phyloP scores from a whole-genome alignment of 495 filamentous ascomycete genomes.

The Aspergillus hancockii region DNA sequence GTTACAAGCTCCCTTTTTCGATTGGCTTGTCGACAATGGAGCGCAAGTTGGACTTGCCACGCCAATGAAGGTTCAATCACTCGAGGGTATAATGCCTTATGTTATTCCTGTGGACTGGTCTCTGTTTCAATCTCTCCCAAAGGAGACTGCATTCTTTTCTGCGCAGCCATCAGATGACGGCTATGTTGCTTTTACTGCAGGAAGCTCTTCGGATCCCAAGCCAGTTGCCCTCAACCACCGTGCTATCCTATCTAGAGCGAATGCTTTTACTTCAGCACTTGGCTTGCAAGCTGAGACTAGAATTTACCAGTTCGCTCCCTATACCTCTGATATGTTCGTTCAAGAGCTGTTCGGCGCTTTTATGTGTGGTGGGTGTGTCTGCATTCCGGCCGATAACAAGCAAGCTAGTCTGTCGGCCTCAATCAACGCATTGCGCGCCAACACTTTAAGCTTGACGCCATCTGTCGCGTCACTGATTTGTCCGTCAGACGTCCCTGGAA shows the following conservation, averaged over 20 bases:
- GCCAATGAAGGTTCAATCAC: conserved; percentile 34
- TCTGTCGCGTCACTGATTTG: conserved; percentile 21
- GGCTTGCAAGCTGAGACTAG: conserved; percentile 48
- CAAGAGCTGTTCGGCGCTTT: conserved; percentile 43
- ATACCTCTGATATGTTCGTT: conserved; percentile 45
- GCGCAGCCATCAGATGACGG: conserved; percentile 30
- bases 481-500: conserved; percentile 19
- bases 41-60: conserved; percentile 48
- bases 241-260: conserved; percentile 47
- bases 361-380: conserved; percentile 46
- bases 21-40: conserved; percentile 39
- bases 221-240: conserved; percentile 39
- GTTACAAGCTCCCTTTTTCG: conserved; percentile 29
- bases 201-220: conserved; percentile 41
- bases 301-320: conserved; percentile 58
- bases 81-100: conserved; percentile 39
- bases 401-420: conserved; percentile 27
- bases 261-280: conserved; percentile 47
- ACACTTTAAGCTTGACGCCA: conserved; percentile 39
- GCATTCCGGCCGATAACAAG: conserved; percentile 38
- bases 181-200: conserved; percentile 61
- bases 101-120: conserved; percentile 41
- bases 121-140: conserved; percentile 39
- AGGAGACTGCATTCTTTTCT: conserved; percentile 11
- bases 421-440: conserved; percentile 37